phyloP scores from a whole-genome alignment of 139 green algal species.

The Chlorella ohadii region DNA sequence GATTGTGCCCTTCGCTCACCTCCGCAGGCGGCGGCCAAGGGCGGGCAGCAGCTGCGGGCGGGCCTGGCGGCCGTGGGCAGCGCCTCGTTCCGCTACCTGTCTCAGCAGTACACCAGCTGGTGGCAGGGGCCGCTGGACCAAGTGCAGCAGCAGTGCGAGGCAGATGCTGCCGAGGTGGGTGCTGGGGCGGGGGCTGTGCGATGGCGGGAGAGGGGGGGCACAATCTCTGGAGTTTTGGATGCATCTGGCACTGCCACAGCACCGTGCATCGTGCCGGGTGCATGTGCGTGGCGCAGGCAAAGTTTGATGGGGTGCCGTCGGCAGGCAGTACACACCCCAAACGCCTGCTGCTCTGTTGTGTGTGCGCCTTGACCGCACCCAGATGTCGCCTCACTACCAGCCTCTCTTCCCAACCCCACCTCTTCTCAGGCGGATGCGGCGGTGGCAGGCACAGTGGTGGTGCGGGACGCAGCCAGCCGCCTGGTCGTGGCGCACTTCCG shows the following conservation, averaged over 20 bases:
- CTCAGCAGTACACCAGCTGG: slow-evolving; percentile 26
- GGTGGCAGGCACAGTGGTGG: slow-evolving; percentile 58
- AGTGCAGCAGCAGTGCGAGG: slow-evolving; percentile 3
- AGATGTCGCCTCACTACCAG: too few relatives aligned
- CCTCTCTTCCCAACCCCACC: background rate
- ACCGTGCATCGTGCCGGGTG: too few relatives aligned
- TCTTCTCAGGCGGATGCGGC: slow-evolving; percentile 14
- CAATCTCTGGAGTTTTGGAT: too few relatives aligned
- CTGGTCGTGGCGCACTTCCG: slow-evolving; percentile 63
- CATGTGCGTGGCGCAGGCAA: too few relatives aligned
- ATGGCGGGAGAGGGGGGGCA: background rate
- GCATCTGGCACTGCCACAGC: too few relatives aligned
- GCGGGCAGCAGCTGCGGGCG: slow-evolving; percentile 38
- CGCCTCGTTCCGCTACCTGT: slow-evolving; percentile 30
- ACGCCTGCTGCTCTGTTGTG: too few relatives aligned
- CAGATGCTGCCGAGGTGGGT: slow-evolving; percentile 14
- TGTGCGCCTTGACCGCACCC: too few relatives aligned
- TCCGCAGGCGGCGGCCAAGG: slow-evolving; percentile 4
- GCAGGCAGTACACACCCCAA: too few relatives aligned
- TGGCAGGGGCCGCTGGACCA: background rate
- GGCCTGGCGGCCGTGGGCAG: slow-evolving; percentile 30
- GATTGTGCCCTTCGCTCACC: too few relatives aligned
- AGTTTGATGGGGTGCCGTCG: too few relatives aligned
- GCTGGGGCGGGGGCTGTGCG: background rate
- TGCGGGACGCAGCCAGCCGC: slow-evolving; percentile 60